Base-by-base conservation (phyloP, 2,329 filamentous ascomycete genomes). In the Ophiostoma triangulosporum region DNA sequence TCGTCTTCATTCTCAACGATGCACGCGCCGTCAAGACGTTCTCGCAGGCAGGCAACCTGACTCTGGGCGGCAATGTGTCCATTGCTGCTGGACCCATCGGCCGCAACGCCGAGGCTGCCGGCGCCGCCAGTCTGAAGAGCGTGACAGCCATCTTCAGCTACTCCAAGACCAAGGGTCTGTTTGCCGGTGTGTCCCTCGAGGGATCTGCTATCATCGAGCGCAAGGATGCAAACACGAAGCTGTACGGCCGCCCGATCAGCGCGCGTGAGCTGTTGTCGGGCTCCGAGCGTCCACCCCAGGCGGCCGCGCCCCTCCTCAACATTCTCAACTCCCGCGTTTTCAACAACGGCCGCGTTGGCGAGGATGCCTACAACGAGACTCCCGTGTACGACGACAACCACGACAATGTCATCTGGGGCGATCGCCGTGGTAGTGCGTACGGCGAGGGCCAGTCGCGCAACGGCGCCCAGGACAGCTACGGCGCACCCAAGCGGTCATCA, bases 1-100 rank as follows among this genome's bases (percentile, higher is more conserved):
- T 98, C 65, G 93, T 98, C 66, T 97, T 98, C 70, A 96, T 98
- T 60, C 81, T 98, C 59, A 98, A 98, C 70, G 91, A 98, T 65
- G 74, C 82, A 40, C 80, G 75, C 55, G 91, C 93, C 45, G 91
- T 98, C 60, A 88, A 88, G 68, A 90, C 91, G 8, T 97, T 98
- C 69, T 88, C 90, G 6, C 91, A 97, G 68, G 82, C 85, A 36
- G 93, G 93, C 4, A 91, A 86, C 52, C 74, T 98, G 57, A 97
- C 93, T 4, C 76, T 98, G 6, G 93, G 93, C 62, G 93, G 93
- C 59, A 98, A 98, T 64, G 93, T 97, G 33, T 95, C 88, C 4
- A 84, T 98, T 62, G 93, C 93, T 17, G 93, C 93, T 6, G 93
- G 93, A 1, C 93, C 93, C 0, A 80, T 98, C 26, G 93, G 93